Evolutionary conservation across 2,329 filamentous ascomycete genomes (phyloP), one percentile per base, ranked within the genome.

Genomic region (Exophiala xenobiotica): DNA sequence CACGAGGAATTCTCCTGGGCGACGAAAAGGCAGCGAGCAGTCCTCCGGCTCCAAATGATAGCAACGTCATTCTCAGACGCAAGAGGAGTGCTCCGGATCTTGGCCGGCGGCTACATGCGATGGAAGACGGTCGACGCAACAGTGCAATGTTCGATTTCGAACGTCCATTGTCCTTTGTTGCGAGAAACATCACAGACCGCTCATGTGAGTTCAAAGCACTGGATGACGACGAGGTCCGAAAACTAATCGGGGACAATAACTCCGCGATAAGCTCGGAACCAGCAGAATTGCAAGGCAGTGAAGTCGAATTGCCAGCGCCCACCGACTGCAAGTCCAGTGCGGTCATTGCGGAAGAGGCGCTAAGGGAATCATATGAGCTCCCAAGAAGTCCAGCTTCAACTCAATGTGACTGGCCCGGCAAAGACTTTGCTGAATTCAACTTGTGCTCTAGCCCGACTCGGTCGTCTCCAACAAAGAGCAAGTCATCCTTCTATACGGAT

Each of bases 351-450:
- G 35, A 45, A 35, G 2, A 23, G 14, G 14, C 41, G 11, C 22
- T 8, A 11, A 18, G n/a, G 7, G 40, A 12, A 4, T 26, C 19
- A 4, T 31, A 39, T 27, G 41, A 41, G 8, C 20, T 12, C 16
- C 39, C 22, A 14, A 35, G 35, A 19, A 52, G n/a, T 35, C 35
- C 38, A 24, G 23, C 23, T 8, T 45, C 26, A 3, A 33, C 18
- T 9, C 48, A 58, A 4, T 27, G 48, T 12, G 55, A 58, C 41
- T 58, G 55, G 55, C 55, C 51, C 29, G 41, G 49, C 35, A 54
- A 58, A 39, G 55, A 58, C 16, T 58, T 58, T 49, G 51, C 49
- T 9, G 24, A 39, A 7, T 47, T 58, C 45, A 54, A 49, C 4
- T 3, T 47, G 4, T 33, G 18, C 26, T 18, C 42, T 16, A 42